Evolutionary conservation across 176 grass and related monocot species (phyloP), one percentile per base, ranked within the genome.

Genomic region (Canna indica): DNA sequence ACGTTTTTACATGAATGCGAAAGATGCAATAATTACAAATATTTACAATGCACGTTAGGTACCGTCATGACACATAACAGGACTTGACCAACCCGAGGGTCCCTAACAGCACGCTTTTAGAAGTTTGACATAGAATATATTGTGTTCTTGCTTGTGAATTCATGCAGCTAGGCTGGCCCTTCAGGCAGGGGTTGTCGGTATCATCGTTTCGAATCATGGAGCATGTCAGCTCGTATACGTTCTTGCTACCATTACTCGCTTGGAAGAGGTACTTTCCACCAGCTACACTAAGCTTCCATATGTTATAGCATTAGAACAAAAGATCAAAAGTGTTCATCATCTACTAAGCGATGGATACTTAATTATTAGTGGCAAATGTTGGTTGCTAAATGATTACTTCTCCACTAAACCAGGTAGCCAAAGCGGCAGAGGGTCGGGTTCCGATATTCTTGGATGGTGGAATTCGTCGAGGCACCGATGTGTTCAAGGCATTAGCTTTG

Each of bases 131-230:
- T 42, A 50, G 52, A 59, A 18, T 58, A 13, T 54, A 65, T 68
- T 35, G 31, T 45, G 18, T 68, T 59, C 70, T 42, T 32, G 41
- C 73, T 5, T 18, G 16, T 31, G 67, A 73, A 85, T n/a, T n/a
- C n/a, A n/a, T 78, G 77, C 90, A 99, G 94, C 89, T 59, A 74
- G 75, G 41, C 65, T 90, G 47, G 84, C 94, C 36, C 64, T 99
- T 22, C 84, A 93, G 31, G 80, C 67, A 36, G 90, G 90, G 1
- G 84, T 79, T 20, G 79, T 84, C 6, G 94, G 89, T 47, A 93
- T 99, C 67, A 81, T 99, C 6, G 94, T 99, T 59, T 99, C 94
- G 36, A 99, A 99, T 20, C 94, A 99, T 13, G 94, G 94, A 9
- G 94, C 89, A 0, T 86, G 94, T 46, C 94, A 99, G 75, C 82